phyloP scores from a whole-genome alignment of 306 rosid species.

The Castanospermum australe region DNA sequence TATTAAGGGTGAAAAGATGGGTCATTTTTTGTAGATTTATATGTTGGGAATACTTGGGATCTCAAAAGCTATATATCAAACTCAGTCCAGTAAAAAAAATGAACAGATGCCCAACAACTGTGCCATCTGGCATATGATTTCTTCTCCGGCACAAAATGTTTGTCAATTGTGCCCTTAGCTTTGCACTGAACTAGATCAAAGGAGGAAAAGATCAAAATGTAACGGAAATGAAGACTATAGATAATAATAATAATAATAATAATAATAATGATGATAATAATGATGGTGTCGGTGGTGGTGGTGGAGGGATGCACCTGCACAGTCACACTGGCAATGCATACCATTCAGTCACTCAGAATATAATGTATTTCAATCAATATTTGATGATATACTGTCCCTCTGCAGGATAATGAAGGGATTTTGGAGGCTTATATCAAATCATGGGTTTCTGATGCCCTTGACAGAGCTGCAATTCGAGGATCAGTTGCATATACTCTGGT shows the following conservation, averaged over 20 bases:
- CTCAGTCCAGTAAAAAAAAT: not conserved
- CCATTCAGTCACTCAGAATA: not conserved
- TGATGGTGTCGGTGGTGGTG: too few relatives aligned
- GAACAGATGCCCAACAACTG: not conserved
- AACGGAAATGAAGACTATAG: not conserved
- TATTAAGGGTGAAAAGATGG: not conserved
- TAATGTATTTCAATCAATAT: not conserved
- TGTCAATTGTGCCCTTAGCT: not conserved
- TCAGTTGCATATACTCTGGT: conserved; percentile 63
- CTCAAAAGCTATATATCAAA: not conserved
- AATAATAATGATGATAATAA: too few relatives aligned
- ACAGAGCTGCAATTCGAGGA: conserved; percentile 75
- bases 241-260: not conserved
- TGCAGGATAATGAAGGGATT: conserved; percentile 70
- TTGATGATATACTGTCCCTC: conserved; percentile 14
- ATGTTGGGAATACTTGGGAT: not conserved
- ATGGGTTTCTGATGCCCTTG: conserved; percentile 88
- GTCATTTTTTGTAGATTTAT: not conserved
- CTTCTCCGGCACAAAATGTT: not conserved
- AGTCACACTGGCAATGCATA: not conserved
- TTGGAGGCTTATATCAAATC: conserved; percentile 83
- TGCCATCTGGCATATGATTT: not conserved
- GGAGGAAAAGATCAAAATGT: not conserved
- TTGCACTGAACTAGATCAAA: not conserved
- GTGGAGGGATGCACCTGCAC: not conserved